phyloP scores from a whole-genome alignment of 768 basidiomycete species.

The Auricularia sp. region DNA sequence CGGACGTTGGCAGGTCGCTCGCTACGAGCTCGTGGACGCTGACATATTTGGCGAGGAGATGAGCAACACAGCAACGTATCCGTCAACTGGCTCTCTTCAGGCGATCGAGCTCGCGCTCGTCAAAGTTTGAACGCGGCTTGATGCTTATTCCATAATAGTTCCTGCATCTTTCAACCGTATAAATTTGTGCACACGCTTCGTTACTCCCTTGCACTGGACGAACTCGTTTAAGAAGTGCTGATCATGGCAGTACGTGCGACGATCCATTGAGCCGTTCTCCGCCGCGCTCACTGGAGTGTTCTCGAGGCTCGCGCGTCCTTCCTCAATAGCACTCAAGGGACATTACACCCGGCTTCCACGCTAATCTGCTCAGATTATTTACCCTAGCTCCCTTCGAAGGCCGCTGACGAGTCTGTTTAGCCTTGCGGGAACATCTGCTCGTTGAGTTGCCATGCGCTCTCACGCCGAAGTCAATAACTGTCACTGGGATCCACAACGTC shows the following conservation, averaged over 20 bases:
- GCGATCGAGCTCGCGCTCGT: neutral
- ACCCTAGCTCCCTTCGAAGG: neutral
- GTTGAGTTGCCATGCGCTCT: no score
- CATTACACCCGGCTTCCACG: neutral
- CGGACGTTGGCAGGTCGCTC: neutral
- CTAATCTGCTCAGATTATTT: neutral
- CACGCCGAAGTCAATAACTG: no score
- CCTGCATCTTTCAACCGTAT: no score
- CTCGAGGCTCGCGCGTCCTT: neutral
- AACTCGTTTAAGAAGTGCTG: neutral
- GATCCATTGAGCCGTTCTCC: neutral
- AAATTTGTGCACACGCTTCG: neutral
- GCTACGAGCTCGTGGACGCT: neutral
- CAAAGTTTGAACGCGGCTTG: neutral
- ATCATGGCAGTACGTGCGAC: neutral
- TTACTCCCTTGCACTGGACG: no score
- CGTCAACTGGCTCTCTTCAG: neutral
- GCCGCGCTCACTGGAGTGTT: neutral
- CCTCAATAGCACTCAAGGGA: neutral
- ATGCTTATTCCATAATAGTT: no score
- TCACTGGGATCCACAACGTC: no score
- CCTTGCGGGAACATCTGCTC: no score
- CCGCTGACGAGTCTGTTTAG: no score
- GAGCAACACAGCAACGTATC: neutral
- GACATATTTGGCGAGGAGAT: conserved; percentile 4